A percentile compares a stretch with the other conserved stretches of the same genome.
Evolutionary conservation across 768 basidiomycete genomes (phyloP).

Genomic region (Mrakia blollopis): DNA sequence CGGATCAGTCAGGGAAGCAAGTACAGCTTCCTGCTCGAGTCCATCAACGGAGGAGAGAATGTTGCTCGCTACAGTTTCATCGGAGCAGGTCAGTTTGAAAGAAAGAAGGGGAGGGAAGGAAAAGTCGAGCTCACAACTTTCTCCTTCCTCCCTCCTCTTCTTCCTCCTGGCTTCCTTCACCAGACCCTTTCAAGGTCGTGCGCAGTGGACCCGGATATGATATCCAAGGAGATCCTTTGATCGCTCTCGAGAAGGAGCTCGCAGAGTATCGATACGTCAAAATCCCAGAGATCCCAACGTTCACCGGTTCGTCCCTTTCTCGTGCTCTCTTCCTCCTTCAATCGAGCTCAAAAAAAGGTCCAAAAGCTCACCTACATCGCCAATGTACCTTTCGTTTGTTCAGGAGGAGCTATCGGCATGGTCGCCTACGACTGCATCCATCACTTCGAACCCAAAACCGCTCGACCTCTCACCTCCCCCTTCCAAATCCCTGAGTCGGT

Average conservation of each 20-base stretch:
- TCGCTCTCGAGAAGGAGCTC: slow-evolving; percentile 76
- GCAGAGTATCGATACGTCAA: slow-evolving; percentile 81
- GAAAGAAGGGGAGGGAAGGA: background rate
- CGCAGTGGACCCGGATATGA: slow-evolving; percentile 82
- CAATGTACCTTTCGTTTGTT: background rate
- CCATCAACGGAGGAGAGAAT: slow-evolving; percentile 82
- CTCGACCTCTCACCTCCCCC: slow-evolving; percentile 64
- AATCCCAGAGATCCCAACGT: slow-evolving; percentile 85
- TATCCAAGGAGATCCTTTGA: slow-evolving; percentile 78
- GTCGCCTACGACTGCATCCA: slow-evolving; percentile 95
- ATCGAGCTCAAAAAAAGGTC: no score
- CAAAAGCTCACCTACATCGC: background rate
- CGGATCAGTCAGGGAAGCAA: slow-evolving; percentile 69
- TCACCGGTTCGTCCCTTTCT: slow-evolving; percentile 54
- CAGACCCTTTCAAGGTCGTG: slow-evolving; percentile 89
- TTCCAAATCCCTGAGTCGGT: slow-evolving; percentile 88
- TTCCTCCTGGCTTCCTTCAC: background rate
- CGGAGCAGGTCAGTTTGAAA: slow-evolving; percentile 66
- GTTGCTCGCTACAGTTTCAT: slow-evolving; percentile 93
- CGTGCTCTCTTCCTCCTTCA: no score
- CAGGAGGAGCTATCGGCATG: slow-evolving; percentile 93
- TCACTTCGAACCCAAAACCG: slow-evolving; percentile 91
- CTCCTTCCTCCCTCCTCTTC: background rate
- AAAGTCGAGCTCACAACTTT: background rate
- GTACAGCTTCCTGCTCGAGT: slow-evolving; percentile 92